Evolutionary conservation across 1,284 basidiomycete genomes (phyloP).

Genomic region (Peniophora sp.): DNA sequence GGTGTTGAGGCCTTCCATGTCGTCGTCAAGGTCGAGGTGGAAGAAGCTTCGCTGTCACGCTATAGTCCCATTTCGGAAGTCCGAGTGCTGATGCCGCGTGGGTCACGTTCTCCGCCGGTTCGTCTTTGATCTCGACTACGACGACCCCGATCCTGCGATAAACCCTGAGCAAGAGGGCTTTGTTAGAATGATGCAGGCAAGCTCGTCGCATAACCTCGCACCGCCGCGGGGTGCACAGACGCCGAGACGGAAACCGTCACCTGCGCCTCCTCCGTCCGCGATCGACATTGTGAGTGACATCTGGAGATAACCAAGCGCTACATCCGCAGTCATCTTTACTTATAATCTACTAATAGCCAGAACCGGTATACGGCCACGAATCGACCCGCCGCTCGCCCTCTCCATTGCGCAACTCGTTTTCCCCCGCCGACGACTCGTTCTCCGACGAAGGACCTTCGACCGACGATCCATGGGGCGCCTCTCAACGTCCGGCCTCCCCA

Average conservation of each 20-base stretch:
- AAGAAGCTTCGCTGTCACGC: neutral
- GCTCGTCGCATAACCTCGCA: neutral
- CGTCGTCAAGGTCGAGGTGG: slow-evolving; percentile 6
- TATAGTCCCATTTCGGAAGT: slow-evolving; percentile 3
- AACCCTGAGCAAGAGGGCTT: too few species aligned
- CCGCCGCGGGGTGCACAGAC: neutral
- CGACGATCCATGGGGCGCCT: slow-evolving; percentile 28
- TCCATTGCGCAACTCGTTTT: slow-evolving; percentile 54
- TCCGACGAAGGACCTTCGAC: slow-evolving; percentile 35
- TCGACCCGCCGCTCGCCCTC: slow-evolving; percentile 45
- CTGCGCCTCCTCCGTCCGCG: slow-evolving; percentile 4
- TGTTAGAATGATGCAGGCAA: too few species aligned
- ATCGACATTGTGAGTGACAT: slow-evolving; percentile 9
- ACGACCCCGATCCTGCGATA: too few species aligned
- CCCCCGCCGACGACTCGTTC: slow-evolving; percentile 36
- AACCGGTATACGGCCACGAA: slow-evolving; percentile 22
- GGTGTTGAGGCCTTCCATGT: slow-evolving; percentile 26
- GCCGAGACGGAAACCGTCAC: neutral
- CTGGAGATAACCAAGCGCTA: neutral
- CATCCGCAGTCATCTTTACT: neutral
- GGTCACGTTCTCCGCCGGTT: slow-evolving; percentile 1
- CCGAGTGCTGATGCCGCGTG: slow-evolving; percentile 1
- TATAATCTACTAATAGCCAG: slow-evolving; percentile 18
- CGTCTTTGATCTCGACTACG: neutral
- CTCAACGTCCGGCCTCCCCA: slow-evolving; percentile 42